Base-by-base conservation (phyloP, 306 rosid genomes). In the Fragaria iinumae region DNA sequence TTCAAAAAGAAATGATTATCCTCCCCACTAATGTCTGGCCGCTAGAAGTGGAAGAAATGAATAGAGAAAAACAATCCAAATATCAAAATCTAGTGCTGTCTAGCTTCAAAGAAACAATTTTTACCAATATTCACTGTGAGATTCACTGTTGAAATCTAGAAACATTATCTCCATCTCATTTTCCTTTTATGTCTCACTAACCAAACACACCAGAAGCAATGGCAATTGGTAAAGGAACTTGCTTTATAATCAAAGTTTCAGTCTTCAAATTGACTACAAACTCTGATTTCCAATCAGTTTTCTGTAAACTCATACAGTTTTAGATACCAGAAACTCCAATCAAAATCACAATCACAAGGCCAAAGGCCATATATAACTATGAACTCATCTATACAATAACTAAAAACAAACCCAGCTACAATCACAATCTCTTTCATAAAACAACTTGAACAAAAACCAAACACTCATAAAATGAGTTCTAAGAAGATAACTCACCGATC, bases 1-100 rank as follows among this genome's bases (percentile, higher is more conserved):
- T 82, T 48, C 55, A 65, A 9, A 71, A 69, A 80, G 21, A 74
- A 56, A 56, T 72, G 77, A 72, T 50, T 49, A 69, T 62, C 56
- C 55, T 50, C 18, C 80, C 64, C 57, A 75, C 60, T 55, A 48
- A 68, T 34, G 73, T 57, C 69, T 65, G 38, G 76, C 52, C 34
- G 36, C 62, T 64, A 73, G 53, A 55, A 82, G 76, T 9, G 59
- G 47, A 50, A 47, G 0, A 49, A 82, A 23, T 38, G 62, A 67
- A 81, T 32, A 47, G 67, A 41, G 10, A 27, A 36, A 62, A 77
- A 57, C 21, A 45, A 69, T 39, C 79, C 43, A 39, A 77, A 48
- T 10, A 43, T 13, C 53, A 48, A 12, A 76, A 71, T 36, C 63
- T 21, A 77, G 63, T 36, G 39, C 71, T 71, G 62, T 55, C 36